Evolutionary conservation across 2,329 filamentous ascomycete species (phyloP).

Genomic region (Xylaria sp.): DNA sequence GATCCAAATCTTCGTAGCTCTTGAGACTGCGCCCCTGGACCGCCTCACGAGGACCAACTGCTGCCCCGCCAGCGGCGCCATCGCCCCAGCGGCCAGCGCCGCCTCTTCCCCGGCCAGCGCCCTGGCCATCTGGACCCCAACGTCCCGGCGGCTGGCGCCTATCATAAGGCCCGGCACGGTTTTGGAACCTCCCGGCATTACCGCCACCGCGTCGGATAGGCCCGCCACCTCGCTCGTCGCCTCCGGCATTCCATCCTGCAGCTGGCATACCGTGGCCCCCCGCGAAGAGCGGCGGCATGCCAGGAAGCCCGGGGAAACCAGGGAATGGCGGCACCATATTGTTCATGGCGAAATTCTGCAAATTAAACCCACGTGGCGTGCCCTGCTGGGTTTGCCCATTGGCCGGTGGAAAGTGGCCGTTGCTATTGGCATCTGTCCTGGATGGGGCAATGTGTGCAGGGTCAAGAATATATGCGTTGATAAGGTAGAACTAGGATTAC

Average conservation of each 20-base stretch:
- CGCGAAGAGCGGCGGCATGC: conserved; percentile 57
- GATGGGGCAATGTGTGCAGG: conserved; percentile 93
- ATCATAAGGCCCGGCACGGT: conserved; percentile 74
- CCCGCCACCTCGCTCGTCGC: conserved; percentile 61
- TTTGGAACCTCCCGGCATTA: conserved; percentile 58
- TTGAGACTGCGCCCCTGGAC: conserved; percentile 91
- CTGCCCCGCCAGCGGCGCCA: conserved; percentile 70
- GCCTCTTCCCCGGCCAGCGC: conserved; percentile 56
- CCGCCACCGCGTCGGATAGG: conserved; percentile 69
- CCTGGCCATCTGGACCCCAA: conserved; percentile 51
- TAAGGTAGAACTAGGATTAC: conserved; percentile 70
- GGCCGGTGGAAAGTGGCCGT: conserved; percentile 87
- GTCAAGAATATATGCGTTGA: conserved; percentile 93
- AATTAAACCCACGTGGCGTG: conserved; percentile 88
- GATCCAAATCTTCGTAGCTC: conserved; percentile 97
- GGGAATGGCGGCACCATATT: conserved; percentile 61
- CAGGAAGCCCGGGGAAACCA: conserved; percentile 57
- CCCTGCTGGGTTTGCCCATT: conserved; percentile 77
- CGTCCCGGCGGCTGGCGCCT: conserved; percentile 62
- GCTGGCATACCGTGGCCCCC: conserved; percentile 47
- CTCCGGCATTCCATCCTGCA: conserved; percentile 53
- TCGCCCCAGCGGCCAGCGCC: conserved; percentile 70
- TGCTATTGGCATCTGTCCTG: conserved; percentile 90
- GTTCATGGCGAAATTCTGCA: conserved; percentile 70
- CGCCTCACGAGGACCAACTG: conserved; percentile 85